These are phyloP conservation scores for Reticulascus tulasneorum DNA, from an alignment of 2,329 filamentous ascomycete species.

Conservation along the genomic window DNA sequence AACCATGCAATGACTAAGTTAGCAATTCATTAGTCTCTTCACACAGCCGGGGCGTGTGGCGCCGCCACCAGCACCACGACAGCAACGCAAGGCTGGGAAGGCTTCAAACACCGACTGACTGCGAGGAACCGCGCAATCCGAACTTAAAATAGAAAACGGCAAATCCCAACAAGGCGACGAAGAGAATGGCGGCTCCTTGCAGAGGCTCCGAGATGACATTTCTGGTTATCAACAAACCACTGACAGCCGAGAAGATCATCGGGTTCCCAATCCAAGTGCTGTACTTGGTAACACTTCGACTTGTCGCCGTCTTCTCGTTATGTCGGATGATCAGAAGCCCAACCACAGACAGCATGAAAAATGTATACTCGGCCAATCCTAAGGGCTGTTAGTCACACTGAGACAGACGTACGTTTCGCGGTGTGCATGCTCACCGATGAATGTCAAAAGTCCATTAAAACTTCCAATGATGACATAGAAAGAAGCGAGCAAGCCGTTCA, in stretches of 20 bases:
- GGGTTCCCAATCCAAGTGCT: slow-evolving; percentile 21
- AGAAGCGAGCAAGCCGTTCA: slow-evolving; percentile 19
- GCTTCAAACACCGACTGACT: slow-evolving; percentile 3
- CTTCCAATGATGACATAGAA: slow-evolving; percentile 20
- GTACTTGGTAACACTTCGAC: slow-evolving; percentile 11
- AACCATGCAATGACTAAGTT: too few relatives aligned
- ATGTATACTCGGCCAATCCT: slow-evolving; percentile 20
- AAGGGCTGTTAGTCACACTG: not conserved
- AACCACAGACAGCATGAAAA: slow-evolving; percentile 20
- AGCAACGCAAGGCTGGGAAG: slow-evolving; percentile 1
- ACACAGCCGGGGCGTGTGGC: too few relatives aligned
- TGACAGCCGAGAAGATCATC: slow-evolving; percentile 21
- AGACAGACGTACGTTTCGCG: not conserved
- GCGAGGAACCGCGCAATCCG: slow-evolving; percentile 16
- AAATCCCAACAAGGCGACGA: slow-evolving; percentile 21
- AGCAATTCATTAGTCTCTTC: too few relatives aligned
- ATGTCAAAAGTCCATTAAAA: slow-evolving; percentile 22
- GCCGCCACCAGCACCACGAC: not conserved
- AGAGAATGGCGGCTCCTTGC: slow-evolving; percentile 22
- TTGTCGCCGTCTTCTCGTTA: slow-evolving; percentile 12
- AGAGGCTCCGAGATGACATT: slow-evolving; percentile 22
- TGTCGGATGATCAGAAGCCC: slow-evolving; percentile 20
- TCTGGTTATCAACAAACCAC: slow-evolving; percentile 21
- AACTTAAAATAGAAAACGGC: slow-evolving; percentile 19
- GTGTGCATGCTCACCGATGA: slow-evolving; percentile 14